Evolutionary conservation across 306 rosid species (phyloP).

Genomic region (Comarum palustre): DNA sequence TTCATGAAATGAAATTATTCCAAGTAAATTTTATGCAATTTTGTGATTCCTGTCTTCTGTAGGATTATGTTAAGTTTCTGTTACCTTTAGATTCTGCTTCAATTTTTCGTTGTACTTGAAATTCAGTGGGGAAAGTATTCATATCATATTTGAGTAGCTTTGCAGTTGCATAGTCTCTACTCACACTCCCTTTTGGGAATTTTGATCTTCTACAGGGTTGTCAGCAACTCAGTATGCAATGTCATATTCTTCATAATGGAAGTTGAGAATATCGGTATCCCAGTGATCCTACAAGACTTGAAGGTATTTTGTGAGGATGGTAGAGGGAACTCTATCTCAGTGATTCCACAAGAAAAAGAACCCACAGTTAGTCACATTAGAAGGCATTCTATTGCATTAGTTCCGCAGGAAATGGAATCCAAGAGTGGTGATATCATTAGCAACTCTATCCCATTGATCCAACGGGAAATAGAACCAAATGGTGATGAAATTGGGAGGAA

Average conservation of each 20-base stretch:
- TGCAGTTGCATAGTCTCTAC: background rate
- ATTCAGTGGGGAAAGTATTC: background rate
- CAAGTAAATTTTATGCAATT: background rate
- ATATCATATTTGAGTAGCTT: background rate
- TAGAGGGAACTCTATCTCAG: background rate
- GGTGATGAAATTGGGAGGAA: background rate
- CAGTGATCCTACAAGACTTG: conserved; percentile 22
- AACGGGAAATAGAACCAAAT: background rate
- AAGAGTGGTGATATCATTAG: background rate
- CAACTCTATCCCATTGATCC: background rate
- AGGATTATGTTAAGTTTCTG: conserved; percentile 18
- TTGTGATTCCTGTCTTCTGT: background rate
- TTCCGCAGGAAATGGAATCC: conserved; percentile 12
- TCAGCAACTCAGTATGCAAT: conserved; percentile 28
- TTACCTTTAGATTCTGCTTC: background rate
- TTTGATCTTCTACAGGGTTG: conserved; percentile 41
- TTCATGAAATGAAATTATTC: background rate
- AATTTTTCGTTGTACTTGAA: background rate
- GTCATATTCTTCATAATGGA: conserved; percentile 37
- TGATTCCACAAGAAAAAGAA: background rate
- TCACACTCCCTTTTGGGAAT: conserved; percentile 5
- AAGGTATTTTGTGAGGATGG: background rate
- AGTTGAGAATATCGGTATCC: conserved; percentile 37
- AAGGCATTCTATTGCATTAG: background rate
- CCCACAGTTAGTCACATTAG: background rate